These are phyloP conservation scores for Periconia sp. DNA, from an alignment of 2,329 filamentous ascomycete genomes.

Conservation along the genomic window DNA sequence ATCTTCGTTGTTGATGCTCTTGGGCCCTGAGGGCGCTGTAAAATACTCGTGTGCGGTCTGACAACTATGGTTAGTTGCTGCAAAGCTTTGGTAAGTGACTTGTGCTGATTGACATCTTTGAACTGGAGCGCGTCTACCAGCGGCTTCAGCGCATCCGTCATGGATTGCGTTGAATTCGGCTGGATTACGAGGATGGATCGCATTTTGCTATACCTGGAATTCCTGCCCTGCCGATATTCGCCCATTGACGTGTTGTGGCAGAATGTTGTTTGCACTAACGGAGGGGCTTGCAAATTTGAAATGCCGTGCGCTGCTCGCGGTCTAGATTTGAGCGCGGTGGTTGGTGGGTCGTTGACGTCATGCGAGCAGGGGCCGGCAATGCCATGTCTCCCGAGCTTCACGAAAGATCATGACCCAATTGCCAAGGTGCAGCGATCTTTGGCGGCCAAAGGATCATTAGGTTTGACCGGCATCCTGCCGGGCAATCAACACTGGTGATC, in stretches of 20 bases:
- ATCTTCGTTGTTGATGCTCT: constrained; percentile 77
- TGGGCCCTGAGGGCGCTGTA: constrained; percentile 70
- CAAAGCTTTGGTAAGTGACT: constrained; percentile 24
- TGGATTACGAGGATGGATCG: constrained; percentile 73
- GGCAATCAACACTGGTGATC: no score
- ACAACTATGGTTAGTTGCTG: constrained; percentile 50
- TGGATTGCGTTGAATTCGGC: constrained; percentile 75
- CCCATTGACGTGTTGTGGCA: constrained; percentile 20
- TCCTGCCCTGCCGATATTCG: constrained; percentile 27
- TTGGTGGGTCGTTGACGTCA: constrained; percentile 10
- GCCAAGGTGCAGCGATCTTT: no score
- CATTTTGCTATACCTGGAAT: constrained; percentile 37
- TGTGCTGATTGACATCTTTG: constrained; percentile 48
- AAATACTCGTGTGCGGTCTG: constrained; percentile 64
- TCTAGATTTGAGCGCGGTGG: background rate
- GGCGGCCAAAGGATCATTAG: no score
- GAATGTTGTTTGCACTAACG: constrained; percentile 1
- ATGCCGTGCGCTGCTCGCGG: background rate
- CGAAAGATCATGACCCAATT: no score
- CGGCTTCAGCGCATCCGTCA: constrained; percentile 71
- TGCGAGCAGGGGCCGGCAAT: constrained; percentile 9
- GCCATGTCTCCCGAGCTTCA: no score
- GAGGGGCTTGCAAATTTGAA: no score
- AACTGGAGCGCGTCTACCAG: constrained; percentile 54
- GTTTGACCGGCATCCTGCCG: no score